Base-by-base conservation (phyloP, 148 eudicot genomes). In the Rhododendron kiyosumense region DNA sequence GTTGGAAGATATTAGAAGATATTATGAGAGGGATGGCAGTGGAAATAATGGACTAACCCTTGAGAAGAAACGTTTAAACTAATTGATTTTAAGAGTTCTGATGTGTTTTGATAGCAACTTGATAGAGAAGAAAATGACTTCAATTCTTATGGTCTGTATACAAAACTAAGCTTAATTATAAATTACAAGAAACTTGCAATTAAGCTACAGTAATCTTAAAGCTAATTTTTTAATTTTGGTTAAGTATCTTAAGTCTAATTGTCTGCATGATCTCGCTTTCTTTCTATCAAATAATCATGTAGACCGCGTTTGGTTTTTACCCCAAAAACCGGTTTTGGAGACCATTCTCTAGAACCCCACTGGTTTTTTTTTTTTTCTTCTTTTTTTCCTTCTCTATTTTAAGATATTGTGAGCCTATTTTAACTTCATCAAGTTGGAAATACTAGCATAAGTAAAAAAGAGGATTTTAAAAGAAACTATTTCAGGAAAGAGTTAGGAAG, bases 11-110 rank as follows among this genome's bases (percentile, higher is more conserved):
- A 26, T 26, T 26, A 10, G 73, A 67, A 67, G 32, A 67, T 67
- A 95, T 92, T 82, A 91, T 95, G 77, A 96, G 89, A 22, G 98
- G 93, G 87, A 95, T 92, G 2, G 86, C 85, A 6, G 98, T 95
- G 1, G 97, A 93, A 78, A 94, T 94, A 76, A 94, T 94, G 7
- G 98, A 96, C 73, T 26, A n/a, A 26, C 32, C 34, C 73, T n/a
- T 11, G 15, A 67, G 32, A 65, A 65, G 73, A 67, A 67, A 67
- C 1, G 14, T n/a, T 63, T 67, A 67, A 67, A 3, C 32, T 26
- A 67, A 67, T 2, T 26, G 65, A 26, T 10, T n/a, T 26, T 26
- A 65, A 65, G 26, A n/a, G 73, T 65, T 65, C 73, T 67, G 73
- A 67, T 67, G 32, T 67, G 73, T 67, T 65, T 67, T n/a, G 73